Conservation (phyloP, 225 moss, liverwort and hornwort genomes). For the Sphagnum tenellum region DNA sequence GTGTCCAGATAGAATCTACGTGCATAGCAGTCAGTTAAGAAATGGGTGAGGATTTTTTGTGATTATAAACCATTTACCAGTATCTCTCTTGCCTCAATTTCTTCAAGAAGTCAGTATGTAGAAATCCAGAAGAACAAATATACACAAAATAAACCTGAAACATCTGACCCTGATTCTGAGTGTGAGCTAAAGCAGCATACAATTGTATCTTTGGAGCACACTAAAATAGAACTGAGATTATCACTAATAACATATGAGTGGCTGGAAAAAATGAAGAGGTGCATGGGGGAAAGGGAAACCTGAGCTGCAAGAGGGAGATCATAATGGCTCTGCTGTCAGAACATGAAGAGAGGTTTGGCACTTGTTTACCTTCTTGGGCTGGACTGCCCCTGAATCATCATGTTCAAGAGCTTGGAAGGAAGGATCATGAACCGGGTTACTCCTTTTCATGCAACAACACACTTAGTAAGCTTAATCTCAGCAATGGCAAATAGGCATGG, state of each 20-base stretch:
- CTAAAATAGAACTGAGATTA: neutral
- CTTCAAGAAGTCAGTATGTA: no score
- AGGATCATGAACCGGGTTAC: slow-evolving; percentile 11
- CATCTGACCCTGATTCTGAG: no score
- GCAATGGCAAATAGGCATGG: slow-evolving; percentile 4
- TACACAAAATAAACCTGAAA: no score
- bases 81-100: no score
- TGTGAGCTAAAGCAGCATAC: no score
- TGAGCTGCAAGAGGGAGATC: slow-evolving; percentile 18
- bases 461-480: slow-evolving; percentile 20
- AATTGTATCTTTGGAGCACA: no score
- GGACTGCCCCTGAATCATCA: slow-evolving; percentile 10
- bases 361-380: slow-evolving; percentile 15
- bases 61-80: no score
- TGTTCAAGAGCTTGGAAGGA: slow-evolving; percentile 11
- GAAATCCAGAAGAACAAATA: no score
- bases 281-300: slow-evolving; percentile 20
- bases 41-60: no score
- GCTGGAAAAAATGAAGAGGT: slow-evolving; percentile 30
- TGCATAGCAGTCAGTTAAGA: no score
- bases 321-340: slow-evolving; percentile 11
- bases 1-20: no score
- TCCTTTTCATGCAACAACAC: slow-evolving; percentile 20
- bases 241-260: slow-evolving; percentile 20
- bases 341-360: slow-evolving; percentile 22